phyloP scores from a whole-genome alignment of 1,139 yeast genomes.

The Candida labiduridarum region DNA sequence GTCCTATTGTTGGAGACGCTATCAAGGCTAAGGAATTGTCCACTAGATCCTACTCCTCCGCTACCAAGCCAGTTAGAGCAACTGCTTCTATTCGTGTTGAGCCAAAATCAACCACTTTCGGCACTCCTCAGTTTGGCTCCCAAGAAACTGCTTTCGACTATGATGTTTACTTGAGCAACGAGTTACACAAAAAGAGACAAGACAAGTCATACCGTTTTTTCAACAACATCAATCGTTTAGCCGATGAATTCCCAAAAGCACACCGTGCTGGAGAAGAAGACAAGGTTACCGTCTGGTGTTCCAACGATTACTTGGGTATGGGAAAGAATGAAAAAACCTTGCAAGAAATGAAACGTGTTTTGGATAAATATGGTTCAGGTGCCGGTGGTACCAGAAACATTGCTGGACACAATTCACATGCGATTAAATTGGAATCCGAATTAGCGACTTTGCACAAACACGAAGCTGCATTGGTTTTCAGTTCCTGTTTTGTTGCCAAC shows the following conservation, averaged over 20 bases:
- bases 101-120: slow-evolving; percentile 22
- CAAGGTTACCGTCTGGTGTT: slow-evolving; percentile 97
- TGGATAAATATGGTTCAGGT: slow-evolving; percentile 94
- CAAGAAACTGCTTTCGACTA: slow-evolving; percentile 62
- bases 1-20: slow-evolving; percentile 91
- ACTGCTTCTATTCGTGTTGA: slow-evolving; percentile 39
- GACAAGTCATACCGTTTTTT: slow-evolving; percentile 95
- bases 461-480: slow-evolving; percentile 91
- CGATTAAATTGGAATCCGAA: slow-evolving; percentile 82
- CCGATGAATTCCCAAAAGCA: slow-evolving; percentile 90
- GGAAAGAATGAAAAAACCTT: slow-evolving; percentile 77
- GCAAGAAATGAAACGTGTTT: slow-evolving; percentile 73
- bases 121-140: slow-evolving; percentile 30
- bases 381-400: slow-evolving; percentile 99
- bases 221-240: slow-evolving; percentile 95
- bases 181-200: slow-evolving; percentile 69
- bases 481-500: slow-evolving; percentile 95
- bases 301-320: slow-evolving; percentile 96
- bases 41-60: slow-evolving; percentile 54
- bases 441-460: slow-evolving; percentile 90
- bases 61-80: slow-evolving; percentile 55
- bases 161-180: slow-evolving; percentile 60
- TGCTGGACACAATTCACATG: slow-evolving; percentile 94
- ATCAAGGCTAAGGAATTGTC: slow-evolving; percentile 39
- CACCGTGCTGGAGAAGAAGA: slow-evolving; percentile 76